Conservation (phyloP, 768 basidiomycete genomes). For the Lactifluus subvellereus region DNA sequence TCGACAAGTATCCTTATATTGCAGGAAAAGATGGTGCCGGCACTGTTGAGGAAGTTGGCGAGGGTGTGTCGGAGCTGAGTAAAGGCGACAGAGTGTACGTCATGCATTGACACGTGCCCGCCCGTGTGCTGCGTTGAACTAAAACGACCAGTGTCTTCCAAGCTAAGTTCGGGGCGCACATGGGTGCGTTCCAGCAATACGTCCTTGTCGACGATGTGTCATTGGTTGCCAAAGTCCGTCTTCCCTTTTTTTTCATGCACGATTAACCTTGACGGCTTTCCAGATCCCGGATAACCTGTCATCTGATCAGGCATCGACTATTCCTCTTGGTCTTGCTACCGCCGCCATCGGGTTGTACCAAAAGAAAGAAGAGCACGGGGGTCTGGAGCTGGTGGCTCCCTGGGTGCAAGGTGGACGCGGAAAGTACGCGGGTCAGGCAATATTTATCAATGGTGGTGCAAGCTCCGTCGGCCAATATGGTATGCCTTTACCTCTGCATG, state of each 20-base stretch:
- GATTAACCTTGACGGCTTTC: background rate
- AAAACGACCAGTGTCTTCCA: conserved; percentile 11
- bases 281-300: conserved; percentile 43
- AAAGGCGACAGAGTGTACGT: conserved; percentile 29
- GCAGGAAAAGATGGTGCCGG: conserved; percentile 28
- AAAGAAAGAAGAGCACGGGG: conserved; percentile 7
- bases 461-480: conserved; percentile 44
- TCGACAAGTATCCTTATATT: conserved; percentile 25
- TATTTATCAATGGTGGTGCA: conserved; percentile 44
- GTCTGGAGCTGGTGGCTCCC: conserved; percentile 36
- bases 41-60: conserved; percentile 27
- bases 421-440: conserved; percentile 40
- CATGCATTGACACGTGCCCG: background rate
- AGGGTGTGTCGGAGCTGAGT: conserved; percentile 26
- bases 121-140: background rate
- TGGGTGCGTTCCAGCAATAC: conserved; percentile 25
- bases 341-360: conserved; percentile 48
- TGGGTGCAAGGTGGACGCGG: conserved; percentile 35
- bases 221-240: conserved; percentile 22
- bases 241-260: background rate
- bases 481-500: conserved; percentile 24
- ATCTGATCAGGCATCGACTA: conserved; percentile 44
- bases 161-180: background rate
- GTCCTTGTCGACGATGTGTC: conserved; percentile 21
- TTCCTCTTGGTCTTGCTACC: conserved; percentile 45